Conservation (phyloP, 768 basidiomycete species). For the Suillus luteus region DNA sequence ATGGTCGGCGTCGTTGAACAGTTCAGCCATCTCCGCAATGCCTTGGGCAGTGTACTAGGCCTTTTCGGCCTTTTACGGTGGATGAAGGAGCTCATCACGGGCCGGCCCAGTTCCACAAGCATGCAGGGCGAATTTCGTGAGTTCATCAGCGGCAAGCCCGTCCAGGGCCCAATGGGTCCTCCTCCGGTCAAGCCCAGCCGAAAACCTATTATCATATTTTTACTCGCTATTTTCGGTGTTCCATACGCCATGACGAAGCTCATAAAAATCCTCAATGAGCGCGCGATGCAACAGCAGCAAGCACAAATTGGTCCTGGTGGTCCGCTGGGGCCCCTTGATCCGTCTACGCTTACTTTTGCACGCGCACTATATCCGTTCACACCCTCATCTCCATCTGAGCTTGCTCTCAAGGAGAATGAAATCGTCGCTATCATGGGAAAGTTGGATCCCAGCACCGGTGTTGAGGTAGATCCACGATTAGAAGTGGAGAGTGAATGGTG, state of each 20-base stretch:
- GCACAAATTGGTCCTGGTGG: constrained; percentile 34
- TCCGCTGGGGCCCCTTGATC: constrained; percentile 64
- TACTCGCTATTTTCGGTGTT: constrained; percentile 90
- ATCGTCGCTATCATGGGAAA: constrained; percentile 91
- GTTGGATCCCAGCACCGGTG: constrained; percentile 67
- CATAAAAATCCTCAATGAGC: constrained; percentile 72
- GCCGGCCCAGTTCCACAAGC: constrained; percentile 41
- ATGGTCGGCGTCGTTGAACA: constrained; percentile 98
- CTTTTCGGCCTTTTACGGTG: constrained; percentile 88
- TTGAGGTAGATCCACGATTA: constrained; percentile 66
- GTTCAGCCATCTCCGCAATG: constrained; percentile 87
- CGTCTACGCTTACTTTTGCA: constrained; percentile 80
- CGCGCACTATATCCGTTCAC: constrained; percentile 80
- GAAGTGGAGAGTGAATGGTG: constrained; percentile 81
- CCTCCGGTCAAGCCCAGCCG: constrained; percentile 66
- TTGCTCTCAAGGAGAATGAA: constrained; percentile 83
- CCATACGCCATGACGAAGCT: constrained; percentile 94
- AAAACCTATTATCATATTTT: constrained; percentile 91
- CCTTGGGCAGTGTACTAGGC: constrained; percentile 90
- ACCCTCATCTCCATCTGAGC: constrained; percentile 73
- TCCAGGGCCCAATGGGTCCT: constrained; percentile 46
- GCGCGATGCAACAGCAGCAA: constrained; percentile 52
- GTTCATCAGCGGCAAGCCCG: constrained; percentile 67
- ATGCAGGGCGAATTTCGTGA: constrained; percentile 72
- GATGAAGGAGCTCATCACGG: constrained; percentile 67